A percentile compares a stretch with the other conserved stretches of the same genome.
Conservation (phyloP, 257 asterid species). For the Salvia rosmarinus region DNA sequence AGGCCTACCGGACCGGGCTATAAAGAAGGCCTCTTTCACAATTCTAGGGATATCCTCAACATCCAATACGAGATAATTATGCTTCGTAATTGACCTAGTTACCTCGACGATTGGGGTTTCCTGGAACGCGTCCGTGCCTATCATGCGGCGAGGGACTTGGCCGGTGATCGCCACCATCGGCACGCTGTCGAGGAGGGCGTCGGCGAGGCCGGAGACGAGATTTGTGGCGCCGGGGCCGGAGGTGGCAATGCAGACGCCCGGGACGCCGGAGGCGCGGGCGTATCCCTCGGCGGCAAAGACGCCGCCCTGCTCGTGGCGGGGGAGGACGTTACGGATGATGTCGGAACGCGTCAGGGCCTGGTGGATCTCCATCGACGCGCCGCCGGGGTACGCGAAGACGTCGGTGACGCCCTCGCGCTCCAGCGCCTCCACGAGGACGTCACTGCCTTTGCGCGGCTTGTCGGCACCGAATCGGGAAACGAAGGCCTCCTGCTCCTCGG, state of each 20-base stretch:
- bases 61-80: conserved; percentile 70
- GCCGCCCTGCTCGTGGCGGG: conserved; percentile 92
- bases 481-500: conserved; percentile 34
- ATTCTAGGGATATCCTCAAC: conserved; percentile 73
- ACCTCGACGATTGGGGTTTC: conserved; percentile 85
- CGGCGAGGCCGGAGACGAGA: conserved; percentile 77
- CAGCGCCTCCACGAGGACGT: conserved; percentile 80
- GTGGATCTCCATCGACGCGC: conserved; percentile 85
- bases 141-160: conserved; percentile 82
- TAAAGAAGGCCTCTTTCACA: conserved; percentile 66
- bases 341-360: conserved; percentile 79
- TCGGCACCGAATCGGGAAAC: conserved; percentile 62
- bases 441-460: conserved; percentile 77
- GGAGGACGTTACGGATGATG: conserved; percentile 70
- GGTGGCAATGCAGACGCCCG: conserved; percentile 87
- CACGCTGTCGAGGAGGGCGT: conserved; percentile 68
- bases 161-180: conserved; percentile 92
- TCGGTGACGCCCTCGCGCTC: conserved; percentile 82
- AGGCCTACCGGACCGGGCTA: conserved; percentile 71
- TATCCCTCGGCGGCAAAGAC: conserved; percentile 87
- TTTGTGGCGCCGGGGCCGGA: conserved; percentile 97
- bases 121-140: conserved; percentile 86
- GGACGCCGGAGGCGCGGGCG: conserved; percentile 73
- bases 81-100: conserved; percentile 83
- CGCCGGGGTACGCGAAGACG: conserved; percentile 87